Evolutionary conservation across 2,329 filamentous ascomycete genomes (phyloP), one percentile per base, ranked within the genome.

Genomic region (Cordyceps farinosa): DNA sequence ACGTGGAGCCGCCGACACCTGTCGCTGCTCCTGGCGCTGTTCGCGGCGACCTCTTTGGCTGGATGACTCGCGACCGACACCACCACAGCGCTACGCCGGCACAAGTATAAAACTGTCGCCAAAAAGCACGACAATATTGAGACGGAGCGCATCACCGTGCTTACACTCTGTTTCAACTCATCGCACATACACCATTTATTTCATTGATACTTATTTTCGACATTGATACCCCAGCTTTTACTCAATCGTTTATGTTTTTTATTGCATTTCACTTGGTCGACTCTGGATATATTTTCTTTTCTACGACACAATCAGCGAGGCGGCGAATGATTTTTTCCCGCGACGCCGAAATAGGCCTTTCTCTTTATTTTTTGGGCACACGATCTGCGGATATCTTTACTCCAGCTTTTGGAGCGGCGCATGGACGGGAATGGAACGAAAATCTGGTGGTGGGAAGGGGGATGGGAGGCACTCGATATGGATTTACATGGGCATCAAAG

Each of bases 11-110:
- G 32, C 74, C 69, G 66, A 78, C 66, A 59, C 70, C 68, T 2
- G 68, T 72, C 13, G 68, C 70, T 38, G 69, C 68, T 13, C 70
- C 67, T 54, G 70, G 74, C 55, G 70, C 72, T 27, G 69, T 69
- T 38, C 74, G 76, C 54, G 71, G 72, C 5, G 80, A 83, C 61
- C 70, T 83, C 13, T 83, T 83, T 62, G 77, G 75, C 42, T 83
- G 81, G 81, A 83, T 83, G 71, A 79, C 79, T 5, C 76, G 81
- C 67, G 80, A 82, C 61, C 76, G 80, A 58, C 68, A 71, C 59
- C 70, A 69, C n/a, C 69, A 73, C 56, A 71, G 70, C 47, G 62
- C 68, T 30, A 68, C 70, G 15, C 63, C 70, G 9, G 62, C 69
- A n/a, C 65, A 67, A 44, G 60, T 67, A 9, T 68, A 67, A 51